Percentiles rank a stretch among this genome's conserved stretches.
Conservation (phyloP, 805 yeast genomes). For the Kodamaea fukazawae region DNA sequence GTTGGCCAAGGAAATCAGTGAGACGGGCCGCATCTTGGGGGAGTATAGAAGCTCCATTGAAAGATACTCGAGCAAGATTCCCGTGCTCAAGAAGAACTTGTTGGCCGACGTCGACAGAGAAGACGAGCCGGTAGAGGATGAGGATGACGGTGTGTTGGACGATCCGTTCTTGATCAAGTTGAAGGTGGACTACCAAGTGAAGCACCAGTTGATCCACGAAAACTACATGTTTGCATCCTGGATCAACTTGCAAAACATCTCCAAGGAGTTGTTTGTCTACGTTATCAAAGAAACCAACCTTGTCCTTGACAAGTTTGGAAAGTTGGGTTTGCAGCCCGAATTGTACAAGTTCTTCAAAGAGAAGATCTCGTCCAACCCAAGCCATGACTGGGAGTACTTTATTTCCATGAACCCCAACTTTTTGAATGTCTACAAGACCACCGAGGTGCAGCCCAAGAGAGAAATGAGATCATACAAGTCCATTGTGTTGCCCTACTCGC, state of each 20-base stretch:
- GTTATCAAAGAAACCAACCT: conserved; percentile 36
- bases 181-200: conserved; percentile 38
- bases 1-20: conserved; percentile 45
- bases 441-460: conserved; percentile 15
- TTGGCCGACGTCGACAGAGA: conserved; percentile 17
- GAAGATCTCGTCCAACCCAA: conserved; percentile 25
- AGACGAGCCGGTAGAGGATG: conserved; percentile 20
- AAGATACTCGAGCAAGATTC: conserved; percentile 36
- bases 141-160: conserved; percentile 27
- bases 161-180: conserved; percentile 44
- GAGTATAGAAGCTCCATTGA: conserved; percentile 33
- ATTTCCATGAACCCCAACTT: conserved; percentile 30
- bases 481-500: conserved; percentile 32
- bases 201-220: conserved; percentile 40
- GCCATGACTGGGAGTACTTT: conserved; percentile 39
- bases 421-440: conserved; percentile 20
- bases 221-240: conserved; percentile 42
- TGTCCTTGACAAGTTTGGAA: conserved; percentile 33
- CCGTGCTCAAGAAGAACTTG: conserved; percentile 21
- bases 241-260: conserved; percentile 40
- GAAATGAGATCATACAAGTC: conserved; percentile 20
- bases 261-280: conserved; percentile 36
- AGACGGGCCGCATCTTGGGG: conserved; percentile 54
- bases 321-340: conserved; percentile 22
- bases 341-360: conserved; percentile 24